phyloP scores from a whole-genome alignment of 305 asterid genomes.

The Plantago rigida region DNA sequence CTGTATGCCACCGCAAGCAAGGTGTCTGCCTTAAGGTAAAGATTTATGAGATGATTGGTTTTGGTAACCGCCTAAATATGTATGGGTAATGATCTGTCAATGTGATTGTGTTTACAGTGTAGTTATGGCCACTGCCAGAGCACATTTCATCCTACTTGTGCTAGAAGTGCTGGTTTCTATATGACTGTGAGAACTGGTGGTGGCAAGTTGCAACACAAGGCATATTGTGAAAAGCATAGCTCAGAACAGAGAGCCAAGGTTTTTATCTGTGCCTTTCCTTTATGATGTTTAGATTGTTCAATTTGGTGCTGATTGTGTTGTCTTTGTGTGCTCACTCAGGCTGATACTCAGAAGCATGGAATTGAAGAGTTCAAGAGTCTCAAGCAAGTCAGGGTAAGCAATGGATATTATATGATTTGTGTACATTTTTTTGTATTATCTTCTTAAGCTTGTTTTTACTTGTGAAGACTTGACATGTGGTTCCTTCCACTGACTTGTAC shows the following conservation, averaged over 20 bases:
- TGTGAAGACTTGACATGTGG: conserved; percentile 14
- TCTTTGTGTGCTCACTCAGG: conserved; percentile 38
- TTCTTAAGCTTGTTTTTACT: conserved; percentile 7
- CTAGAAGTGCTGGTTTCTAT: conserved; percentile 87
- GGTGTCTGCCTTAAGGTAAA: conserved; percentile 93
- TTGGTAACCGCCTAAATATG: background rate
- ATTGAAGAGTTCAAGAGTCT: conserved; percentile 78
- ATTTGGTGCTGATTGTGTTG: conserved; percentile 20
- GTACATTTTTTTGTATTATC: background rate
- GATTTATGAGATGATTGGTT: conserved; percentile 15
- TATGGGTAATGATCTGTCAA: conserved; percentile 18
- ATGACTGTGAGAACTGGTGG: conserved; percentile 65
- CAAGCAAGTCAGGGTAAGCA: conserved; percentile 87
- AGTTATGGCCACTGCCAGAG: conserved; percentile 91
- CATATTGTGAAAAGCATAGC: conserved; percentile 92
- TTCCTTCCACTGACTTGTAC: conserved; percentile 21
- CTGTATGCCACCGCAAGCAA: conserved; percentile 64
- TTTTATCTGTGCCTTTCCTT: conserved; percentile 12
- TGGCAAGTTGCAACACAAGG: conserved; percentile 87
- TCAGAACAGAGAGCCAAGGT: conserved; percentile 87
- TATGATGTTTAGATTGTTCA: conserved; percentile 11
- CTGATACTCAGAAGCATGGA: conserved; percentile 64
- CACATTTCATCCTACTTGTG: conserved; percentile 92
- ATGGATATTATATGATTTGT: conserved; percentile 1
- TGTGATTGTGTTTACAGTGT: conserved; percentile 52